Base-by-base conservation (phyloP, 352 stramenopile genomes). In the Pythium brachiatum region DNA sequence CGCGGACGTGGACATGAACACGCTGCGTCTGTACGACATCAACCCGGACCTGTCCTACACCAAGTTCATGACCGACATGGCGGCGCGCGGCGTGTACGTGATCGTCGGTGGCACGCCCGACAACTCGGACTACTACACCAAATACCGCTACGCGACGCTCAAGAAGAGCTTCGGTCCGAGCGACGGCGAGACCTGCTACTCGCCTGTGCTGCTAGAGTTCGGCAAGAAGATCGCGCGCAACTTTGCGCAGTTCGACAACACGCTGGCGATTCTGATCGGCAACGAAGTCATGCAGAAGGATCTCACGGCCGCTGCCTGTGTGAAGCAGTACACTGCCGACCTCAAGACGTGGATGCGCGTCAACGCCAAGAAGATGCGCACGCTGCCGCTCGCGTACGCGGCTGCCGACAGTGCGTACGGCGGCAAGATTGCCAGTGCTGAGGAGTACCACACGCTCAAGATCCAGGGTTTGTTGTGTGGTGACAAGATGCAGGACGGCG, bases 241-340 rank as follows among this genome's bases (percentile, higher is more conserved):
- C 66, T 95, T 95, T 72, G 85, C 83, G 0, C 72, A 89, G 71
- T 93, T 92, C 57, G 85, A 95, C 63, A 95, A 95, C 73, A 93
- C 86, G 16, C 68, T 95, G 29, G 85, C 77, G 13, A 79, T 95
- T 15, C 75, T 95, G 46, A 80, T 95, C 48, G 87, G 82, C 25
- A 95, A 95, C 69, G 87, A 95, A 76, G 92, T 95, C 62, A 92
- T 95, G 83, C 87, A 95, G 66, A 69, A 78, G 15, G 83, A 94
- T 56, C 78, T 94, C 50, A 94, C 80, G 8, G 77, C 87, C 13
- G 85, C 62, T 11, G 86, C 85, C 8, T 95, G 87, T 68, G 85
- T 95, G 13, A 95, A 95, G 74, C 72, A 82, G 38, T 94, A 95
- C 61, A 81, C 87, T 21, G 55, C 85, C 1, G 87, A 95, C 56